Conservation (phyloP, 768 basidiomycete genomes). For the Candolleomyces aberdarensis region DNA sequence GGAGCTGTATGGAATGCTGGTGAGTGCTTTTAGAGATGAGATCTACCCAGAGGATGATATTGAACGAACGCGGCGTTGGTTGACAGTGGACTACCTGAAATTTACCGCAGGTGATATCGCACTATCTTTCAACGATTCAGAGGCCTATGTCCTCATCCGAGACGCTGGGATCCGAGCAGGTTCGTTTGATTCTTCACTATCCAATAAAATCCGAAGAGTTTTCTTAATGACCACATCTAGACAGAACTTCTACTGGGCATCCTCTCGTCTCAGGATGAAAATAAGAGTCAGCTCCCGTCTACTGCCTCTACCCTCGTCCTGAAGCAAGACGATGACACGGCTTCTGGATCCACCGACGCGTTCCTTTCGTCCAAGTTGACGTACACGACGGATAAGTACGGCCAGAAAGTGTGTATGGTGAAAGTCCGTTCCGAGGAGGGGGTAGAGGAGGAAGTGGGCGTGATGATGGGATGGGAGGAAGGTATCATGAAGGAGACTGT, state of each 20-base stretch:
- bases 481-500: constrained; percentile 87
- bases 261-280: constrained; percentile 46
- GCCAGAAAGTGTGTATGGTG: constrained; percentile 81
- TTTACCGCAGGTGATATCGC: constrained; percentile 57
- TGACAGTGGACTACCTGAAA: constrained; percentile 67
- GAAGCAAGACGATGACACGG: constrained; percentile 49
- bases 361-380: constrained; percentile 72
- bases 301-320: constrained; percentile 34
- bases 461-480: constrained; percentile 99
- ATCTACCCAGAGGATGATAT: not conserved
- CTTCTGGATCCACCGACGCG: constrained; percentile 57
- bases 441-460: constrained; percentile 77
- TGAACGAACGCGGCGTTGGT: not conserved
- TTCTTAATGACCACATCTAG: constrained; percentile 12
- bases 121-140: constrained; percentile 20
- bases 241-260: constrained; percentile 71
- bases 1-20: constrained; percentile 94
- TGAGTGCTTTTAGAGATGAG: constrained; percentile 22
- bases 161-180: constrained; percentile 92
- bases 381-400: constrained; percentile 65
- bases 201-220: not conserved
- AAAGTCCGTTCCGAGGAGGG: constrained; percentile 35
- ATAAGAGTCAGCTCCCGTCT: constrained; percentile 17
- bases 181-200: constrained; percentile 29
- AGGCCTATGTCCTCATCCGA: constrained; percentile 76